phyloP scores from a whole-genome alignment of 1,139 yeast genomes.

The Zygotorulaspora mrakii region DNA sequence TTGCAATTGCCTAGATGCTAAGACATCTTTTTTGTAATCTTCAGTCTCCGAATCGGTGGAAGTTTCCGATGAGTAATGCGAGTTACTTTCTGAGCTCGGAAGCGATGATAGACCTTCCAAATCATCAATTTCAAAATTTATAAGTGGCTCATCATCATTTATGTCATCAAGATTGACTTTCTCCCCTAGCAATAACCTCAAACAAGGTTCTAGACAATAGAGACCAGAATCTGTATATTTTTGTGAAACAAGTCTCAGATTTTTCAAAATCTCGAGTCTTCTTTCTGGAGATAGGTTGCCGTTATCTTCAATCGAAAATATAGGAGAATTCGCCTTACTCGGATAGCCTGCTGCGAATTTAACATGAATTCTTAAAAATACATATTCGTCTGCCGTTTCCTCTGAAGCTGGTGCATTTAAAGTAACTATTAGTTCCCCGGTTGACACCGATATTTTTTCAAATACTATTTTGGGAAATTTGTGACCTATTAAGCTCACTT shows the following conservation, averaged over 20 bases:
- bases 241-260: constrained; percentile 53
- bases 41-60: constrained; percentile 29
- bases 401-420: constrained; percentile 71
- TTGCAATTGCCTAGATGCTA: constrained; percentile 16
- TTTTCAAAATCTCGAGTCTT: constrained; percentile 48
- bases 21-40: constrained; percentile 27
- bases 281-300: constrained; percentile 54
- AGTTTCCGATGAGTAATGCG: constrained; percentile 27
- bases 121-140: constrained; percentile 33
- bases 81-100: constrained; percentile 30
- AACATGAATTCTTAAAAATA: constrained; percentile 66
- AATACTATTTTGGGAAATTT: constrained; percentile 83
- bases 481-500: constrained; percentile 83
- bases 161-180: constrained; percentile 50
- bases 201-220: constrained; percentile 77
- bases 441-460: constrained; percentile 82
- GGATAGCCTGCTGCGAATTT: constrained; percentile 75
- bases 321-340: constrained; percentile 46
- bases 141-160: constrained; percentile 27
- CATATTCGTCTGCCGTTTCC: constrained; percentile 46
- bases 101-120: constrained; percentile 34
- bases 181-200: constrained; percentile 80
- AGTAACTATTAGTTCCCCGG: constrained; percentile 73
- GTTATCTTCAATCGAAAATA: constrained; percentile 73
- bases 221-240: constrained; percentile 54